Evolutionary conservation across 768 basidiomycete genomes (phyloP).

Genomic region (Boletus bicolor): DNA sequence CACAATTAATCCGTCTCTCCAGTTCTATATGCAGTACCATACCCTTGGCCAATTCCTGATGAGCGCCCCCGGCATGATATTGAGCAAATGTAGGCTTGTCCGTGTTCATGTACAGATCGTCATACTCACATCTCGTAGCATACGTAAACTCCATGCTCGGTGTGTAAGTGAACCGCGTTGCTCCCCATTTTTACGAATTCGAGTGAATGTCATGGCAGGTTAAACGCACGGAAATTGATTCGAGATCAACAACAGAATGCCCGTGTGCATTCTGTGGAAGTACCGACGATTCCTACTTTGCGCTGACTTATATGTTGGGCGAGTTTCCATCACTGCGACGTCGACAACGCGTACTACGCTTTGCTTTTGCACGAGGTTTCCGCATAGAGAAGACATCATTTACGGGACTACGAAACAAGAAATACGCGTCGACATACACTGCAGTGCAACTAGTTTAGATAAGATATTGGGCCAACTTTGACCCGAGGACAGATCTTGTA

Average conservation of each 20-base stretch:
- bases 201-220: not conserved
- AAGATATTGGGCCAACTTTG: not conserved
- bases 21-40: conserved; percentile 10
- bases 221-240: conserved; percentile 11
- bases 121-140: conserved; percentile 5
- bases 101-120: not conserved
- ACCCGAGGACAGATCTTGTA: not conserved
- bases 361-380: not conserved
- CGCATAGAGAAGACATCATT: not conserved
- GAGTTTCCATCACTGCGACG: not conserved
- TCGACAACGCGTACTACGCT: too few species aligned
- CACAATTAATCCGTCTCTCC: not conserved
- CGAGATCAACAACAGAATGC: conserved; percentile 8
- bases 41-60: not conserved
- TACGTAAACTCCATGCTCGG: conserved; percentile 24
- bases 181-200: not conserved
- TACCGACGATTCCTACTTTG: conserved; percentile 8
- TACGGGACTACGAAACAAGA: not conserved
- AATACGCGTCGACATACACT: not conserved
- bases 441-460: not conserved
- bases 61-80: conserved; percentile 6
- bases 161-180: conserved; percentile 10
- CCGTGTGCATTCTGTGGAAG: not conserved
- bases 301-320: not conserved
- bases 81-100: conserved; percentile 12